Conservation (phyloP, 345 rosid species). For the Draba incana region DNA sequence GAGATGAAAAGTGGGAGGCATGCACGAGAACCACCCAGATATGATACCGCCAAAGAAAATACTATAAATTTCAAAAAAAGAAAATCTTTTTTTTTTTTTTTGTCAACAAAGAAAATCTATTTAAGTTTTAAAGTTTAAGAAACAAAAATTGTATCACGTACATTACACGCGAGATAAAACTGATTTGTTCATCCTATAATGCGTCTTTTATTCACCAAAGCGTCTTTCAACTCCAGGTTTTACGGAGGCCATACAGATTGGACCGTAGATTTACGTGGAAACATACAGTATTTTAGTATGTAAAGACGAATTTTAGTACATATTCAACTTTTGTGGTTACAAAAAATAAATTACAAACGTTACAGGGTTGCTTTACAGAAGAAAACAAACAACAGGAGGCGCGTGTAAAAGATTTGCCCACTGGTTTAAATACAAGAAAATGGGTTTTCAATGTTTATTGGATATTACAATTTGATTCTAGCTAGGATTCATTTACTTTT, state of each 20-base stretch:
- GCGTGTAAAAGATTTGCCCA: background rate
- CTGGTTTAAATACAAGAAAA: background rate
- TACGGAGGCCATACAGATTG: conserved; percentile 35
- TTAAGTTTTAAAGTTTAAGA: background rate
- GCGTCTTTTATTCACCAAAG: conserved; percentile 4
- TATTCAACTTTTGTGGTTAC: conserved; percentile 1
- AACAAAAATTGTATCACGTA: conserved; percentile 20
- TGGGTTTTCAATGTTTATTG: too few species aligned
- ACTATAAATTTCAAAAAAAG: background rate
- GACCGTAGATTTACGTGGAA: conserved; percentile 7
- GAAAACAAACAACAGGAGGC: background rate
- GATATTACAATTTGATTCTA: too few species aligned
- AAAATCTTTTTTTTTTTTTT: conserved; percentile 7
- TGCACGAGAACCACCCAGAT: conserved; percentile 47
- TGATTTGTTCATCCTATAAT: conserved; percentile 18
- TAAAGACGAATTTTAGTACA: background rate
- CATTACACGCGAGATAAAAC: conserved; percentile 26
- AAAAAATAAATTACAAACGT: conserved; percentile 12
- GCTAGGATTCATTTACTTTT: too few species aligned
- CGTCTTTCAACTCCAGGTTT: conserved; percentile 30
- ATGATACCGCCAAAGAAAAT: conserved; percentile 33
- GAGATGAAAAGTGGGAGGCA: conserved; percentile 48
- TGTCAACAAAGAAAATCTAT: conserved; percentile 2
- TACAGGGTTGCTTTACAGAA: conserved; percentile 11
- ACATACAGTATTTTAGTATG: conserved; percentile 17